Base-by-base conservation (phyloP, 805 yeast genomes). In the Wickerhamiella sergipiensis region DNA sequence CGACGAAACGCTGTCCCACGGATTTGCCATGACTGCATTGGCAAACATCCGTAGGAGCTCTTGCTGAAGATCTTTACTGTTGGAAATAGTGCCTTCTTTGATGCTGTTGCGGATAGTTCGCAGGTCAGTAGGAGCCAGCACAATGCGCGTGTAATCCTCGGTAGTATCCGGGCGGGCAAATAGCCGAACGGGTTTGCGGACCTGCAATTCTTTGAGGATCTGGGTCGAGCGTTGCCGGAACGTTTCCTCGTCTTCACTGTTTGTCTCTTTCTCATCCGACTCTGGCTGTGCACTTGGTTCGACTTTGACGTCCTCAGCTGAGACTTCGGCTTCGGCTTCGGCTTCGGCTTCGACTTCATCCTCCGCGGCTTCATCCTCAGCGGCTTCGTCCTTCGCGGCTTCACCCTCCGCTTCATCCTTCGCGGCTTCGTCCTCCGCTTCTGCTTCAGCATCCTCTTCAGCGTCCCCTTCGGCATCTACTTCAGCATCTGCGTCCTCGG, bases 1-100 rank as follows among this genome's bases (percentile, higher is more conserved):
- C 43, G 76, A 77, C 53, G 83, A 72, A 50, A 81, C 86, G 24
- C 80, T 76, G 53, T 75, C 79, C 54, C 78, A 72, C 57, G 76
- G 76, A 64, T 85, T 85, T 67, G 80, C 85, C 92, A 85, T 85
- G 17, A 85, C 75, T 17, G 90, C 85, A 64, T 85, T 85, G 48
- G 90, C 83, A 67, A 82, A 83, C 92, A 85, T 83, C 53, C 81
- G 69, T 68, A 81, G 73, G 44, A 85, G 70, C 54, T 82, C 85
- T 48, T 83, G 69, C 57, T 85, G 86, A 21, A 85, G 67, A 52
- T 81, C 79, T 21, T 62, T 69, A 10, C 67, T 64, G 17, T 63
- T 62, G 36, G 73, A 70, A 43, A 85, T 74, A 50, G 74, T 71
- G 0, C 80, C 81, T 48, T 78, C 78, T 54, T 79, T 79, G 26